phyloP scores from a whole-genome alignment of 208 protist genomes.

The Acanthamoeba lugdunensis region DNA sequence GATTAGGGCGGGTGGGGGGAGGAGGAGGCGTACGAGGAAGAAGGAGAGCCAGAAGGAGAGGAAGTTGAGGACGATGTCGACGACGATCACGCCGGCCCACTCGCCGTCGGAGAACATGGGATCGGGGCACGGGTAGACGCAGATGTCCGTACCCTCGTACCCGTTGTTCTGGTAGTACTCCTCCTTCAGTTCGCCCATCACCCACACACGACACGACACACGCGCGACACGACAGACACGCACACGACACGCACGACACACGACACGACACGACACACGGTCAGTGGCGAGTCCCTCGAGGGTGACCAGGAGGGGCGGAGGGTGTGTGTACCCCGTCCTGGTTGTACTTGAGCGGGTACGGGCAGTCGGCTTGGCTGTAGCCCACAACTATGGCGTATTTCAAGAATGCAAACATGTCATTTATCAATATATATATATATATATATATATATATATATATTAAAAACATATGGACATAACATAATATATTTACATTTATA shows the following conservation, averaged over 20 bases:
- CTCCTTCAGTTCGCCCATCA: not conserved
- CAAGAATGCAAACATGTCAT: too few species aligned
- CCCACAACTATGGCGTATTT: not conserved
- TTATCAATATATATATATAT: not conserved
- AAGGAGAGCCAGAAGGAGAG: conserved; percentile 35
- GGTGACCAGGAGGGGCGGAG: not conserved
- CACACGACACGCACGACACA: too few species aligned
- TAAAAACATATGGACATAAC: too few species aligned
- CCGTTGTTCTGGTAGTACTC: not conserved
- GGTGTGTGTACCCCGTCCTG: not conserved
- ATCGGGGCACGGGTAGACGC: conserved; percentile 10
- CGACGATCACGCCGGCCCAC: not conserved
- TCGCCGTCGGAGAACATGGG: not conserved
- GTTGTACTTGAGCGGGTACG: conserved; percentile 14
- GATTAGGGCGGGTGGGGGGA: not conserved
- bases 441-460: too few species aligned
- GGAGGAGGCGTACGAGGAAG: not conserved
- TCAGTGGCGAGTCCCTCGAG: not conserved
- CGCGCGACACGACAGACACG: too few species aligned
- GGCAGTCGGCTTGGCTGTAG: conserved; percentile 33
- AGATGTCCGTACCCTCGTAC: not conserved
- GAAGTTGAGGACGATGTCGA: not conserved
- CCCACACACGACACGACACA: too few species aligned
- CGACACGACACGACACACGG: not conserved
- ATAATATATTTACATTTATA: too few species aligned